Evolutionary conservation across 768 basidiomycete species (phyloP).

Genomic region (Lactifluus echinatus): DNA sequence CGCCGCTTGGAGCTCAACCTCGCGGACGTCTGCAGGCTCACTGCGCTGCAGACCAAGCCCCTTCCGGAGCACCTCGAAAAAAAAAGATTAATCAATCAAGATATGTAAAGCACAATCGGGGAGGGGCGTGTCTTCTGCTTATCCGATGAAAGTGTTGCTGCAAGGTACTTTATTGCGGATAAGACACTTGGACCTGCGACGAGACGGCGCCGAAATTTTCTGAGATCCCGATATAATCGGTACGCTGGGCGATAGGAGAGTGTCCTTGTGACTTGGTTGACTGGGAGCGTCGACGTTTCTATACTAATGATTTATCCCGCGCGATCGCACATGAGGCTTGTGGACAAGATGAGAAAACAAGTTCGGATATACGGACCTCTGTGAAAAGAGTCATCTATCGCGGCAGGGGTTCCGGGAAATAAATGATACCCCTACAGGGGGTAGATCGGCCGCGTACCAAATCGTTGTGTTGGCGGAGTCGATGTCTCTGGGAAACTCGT

Average conservation of each 20-base stretch:
- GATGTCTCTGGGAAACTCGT: background rate
- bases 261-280: background rate
- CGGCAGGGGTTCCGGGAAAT: background rate
- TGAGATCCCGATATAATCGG: background rate
- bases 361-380: constrained; percentile 2
- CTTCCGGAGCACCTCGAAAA: background rate
- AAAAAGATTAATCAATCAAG: background rate
- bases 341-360: constrained; percentile 3
- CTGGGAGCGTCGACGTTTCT: background rate
- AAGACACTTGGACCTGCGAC: background rate
- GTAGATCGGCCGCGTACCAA: background rate
- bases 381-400: background rate
- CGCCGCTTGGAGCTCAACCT: background rate
- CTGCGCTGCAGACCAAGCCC: background rate
- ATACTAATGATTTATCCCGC: background rate
- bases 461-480: background rate
- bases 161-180: background rate
- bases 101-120: background rate
- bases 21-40: constrained; percentile 10
- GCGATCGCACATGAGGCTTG: constrained; percentile 9
- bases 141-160: background rate
- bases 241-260: background rate
- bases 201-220: background rate
- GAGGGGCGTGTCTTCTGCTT: background rate
- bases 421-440: background rate